Evolutionary conservation across 1,284 basidiomycete species (phyloP), one percentile per base, ranked within the genome.

Genomic region (Sporisorium scitamineum): DNA sequence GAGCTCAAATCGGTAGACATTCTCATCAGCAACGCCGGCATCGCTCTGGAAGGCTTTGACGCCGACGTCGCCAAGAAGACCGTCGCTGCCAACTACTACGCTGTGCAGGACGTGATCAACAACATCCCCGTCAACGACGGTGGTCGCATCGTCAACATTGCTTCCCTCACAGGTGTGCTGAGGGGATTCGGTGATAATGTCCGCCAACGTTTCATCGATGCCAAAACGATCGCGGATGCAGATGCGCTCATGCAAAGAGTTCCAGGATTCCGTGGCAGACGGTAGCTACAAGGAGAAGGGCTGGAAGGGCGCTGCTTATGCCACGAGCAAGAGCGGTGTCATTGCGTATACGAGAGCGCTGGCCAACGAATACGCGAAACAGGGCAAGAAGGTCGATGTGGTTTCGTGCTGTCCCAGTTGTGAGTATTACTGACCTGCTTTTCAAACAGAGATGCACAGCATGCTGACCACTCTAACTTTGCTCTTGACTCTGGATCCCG

Each of bases 381-480:
- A 69, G 27, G 68, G 70, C 39, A 59, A 70, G 54, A 65, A 62
- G 4, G 69, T 78, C 2, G 47, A 64, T 24, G 73, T 84, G 51
- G 75, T 83, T 24, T 64, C 74, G 3, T 81, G 79, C 70, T 85
- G 84, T 53, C 82, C 84, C 9, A 81, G 82, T 22, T 85, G 79
- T 64, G n/a, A 69, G 66, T 62, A 47, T 31, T n/a, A 10, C 16
- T 10, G 47, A 10, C 16, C 47, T n/a, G n/a, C n/a, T n/a, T n/a
- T 48, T 9, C 27, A n/a, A n/a, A 4, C 9, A 13, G 27, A 4
- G 26, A 29, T 29, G 47, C 5, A 7, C 26, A 14, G 47, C 26
- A 29, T n/a, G 47, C 47, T 48, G 27, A 48, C 22, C 3, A 5
- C 9, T 24, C 14, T n/a, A 11, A 5, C 20, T 34, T 47, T 29